These are phyloP conservation scores for Aspergillus sp. DNA, from an alignment of 2,329 filamentous ascomycete species.

Conservation along the genomic window DNA sequence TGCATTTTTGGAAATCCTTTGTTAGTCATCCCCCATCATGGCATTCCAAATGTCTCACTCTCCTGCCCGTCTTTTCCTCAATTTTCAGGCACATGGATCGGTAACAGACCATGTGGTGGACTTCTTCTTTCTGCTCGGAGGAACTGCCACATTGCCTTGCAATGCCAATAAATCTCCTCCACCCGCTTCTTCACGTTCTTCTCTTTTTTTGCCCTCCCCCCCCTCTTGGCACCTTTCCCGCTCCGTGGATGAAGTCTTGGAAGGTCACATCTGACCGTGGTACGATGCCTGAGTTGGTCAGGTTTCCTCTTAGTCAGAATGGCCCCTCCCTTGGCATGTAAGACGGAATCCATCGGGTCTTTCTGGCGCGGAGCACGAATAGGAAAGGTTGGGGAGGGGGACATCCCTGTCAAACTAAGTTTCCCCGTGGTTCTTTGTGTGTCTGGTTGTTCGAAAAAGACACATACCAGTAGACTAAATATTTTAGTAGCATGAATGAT, in stretches of 20 bases:
- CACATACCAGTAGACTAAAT: no score
- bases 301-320: neutral
- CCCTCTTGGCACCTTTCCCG: slow-evolving; percentile 12
- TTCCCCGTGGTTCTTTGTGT: neutral
- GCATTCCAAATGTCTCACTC: neutral
- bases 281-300: neutral
- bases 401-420: neutral
- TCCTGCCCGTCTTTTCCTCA: neutral
- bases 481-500: no score
- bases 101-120: neutral
- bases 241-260: slow-evolving; percentile 12
- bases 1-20: neutral
- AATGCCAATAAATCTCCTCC: neutral
- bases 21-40: neutral
- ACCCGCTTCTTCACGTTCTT: neutral
- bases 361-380: neutral
- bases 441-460: neutral
- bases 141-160: neutral
- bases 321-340: neutral
- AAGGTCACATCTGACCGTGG: neutral
- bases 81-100: neutral
- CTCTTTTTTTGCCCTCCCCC: neutral
- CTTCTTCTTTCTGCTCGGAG: neutral
- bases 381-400: neutral
- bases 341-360: neutral